A percentile compares a stretch with the other conserved stretches of the same genome.
Conservation (phyloP, 192 early-diverging fungal genomes). For the Dissophora ornata region DNA sequence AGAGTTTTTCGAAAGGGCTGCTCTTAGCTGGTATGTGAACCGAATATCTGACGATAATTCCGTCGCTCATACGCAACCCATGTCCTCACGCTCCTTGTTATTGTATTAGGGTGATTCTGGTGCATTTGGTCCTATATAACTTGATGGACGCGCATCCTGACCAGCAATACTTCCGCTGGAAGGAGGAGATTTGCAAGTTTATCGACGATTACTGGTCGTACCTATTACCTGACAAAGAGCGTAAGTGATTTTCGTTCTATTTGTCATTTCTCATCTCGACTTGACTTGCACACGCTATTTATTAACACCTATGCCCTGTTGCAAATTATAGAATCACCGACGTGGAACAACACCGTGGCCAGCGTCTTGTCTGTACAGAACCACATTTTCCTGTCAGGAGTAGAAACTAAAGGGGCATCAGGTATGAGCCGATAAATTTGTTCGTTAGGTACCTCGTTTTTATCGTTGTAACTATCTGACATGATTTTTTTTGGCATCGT, state of each 20-base stretch:
- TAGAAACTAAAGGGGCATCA: conserved; percentile 74
- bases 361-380: conserved; percentile 85
- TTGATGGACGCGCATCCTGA: conserved; percentile 69
- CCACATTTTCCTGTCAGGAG: conserved; percentile 78
- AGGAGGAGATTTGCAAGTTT: conserved; percentile 82
- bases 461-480: not conserved
- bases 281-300: no score
- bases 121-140: conserved; percentile 81
- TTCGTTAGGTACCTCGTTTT: conserved; percentile 1
- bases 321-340: conserved; percentile 71
- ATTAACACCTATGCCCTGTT: no score
- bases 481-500: conserved; percentile 36
- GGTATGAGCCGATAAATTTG: conserved; percentile 58
- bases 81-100: not conserved
- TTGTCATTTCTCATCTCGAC: no score
- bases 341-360: conserved; percentile 90
- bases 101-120: conserved; percentile 60
- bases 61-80: not conserved
- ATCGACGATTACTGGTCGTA: conserved; percentile 82
- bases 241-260: conserved; percentile 57
- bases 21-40: conserved; percentile 71
- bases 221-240: conserved; percentile 72
- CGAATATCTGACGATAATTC: not conserved
- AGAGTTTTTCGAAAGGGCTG: conserved; percentile 75
- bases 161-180: conserved; percentile 81